Percentiles rank a stretch among this genome's conserved stretches.
Evolutionary conservation across 2,329 filamentous ascomycete species (phyloP).

Genomic region (Xylaria sp.): DNA sequence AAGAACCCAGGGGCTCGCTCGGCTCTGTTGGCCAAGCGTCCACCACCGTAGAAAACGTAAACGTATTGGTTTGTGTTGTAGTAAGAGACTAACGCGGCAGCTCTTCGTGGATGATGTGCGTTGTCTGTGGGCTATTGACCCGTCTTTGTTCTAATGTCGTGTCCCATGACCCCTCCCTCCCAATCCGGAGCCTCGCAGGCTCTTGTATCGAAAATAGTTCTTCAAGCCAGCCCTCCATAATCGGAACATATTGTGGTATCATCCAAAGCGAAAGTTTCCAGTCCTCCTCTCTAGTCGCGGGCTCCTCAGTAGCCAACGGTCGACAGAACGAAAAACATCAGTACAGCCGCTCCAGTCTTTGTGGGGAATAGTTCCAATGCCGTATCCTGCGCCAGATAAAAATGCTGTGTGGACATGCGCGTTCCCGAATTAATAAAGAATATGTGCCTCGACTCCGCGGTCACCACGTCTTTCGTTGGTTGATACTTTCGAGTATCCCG

Average conservation of each 20-base stretch:
- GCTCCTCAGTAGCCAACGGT: conserved; percentile 40
- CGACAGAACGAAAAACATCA: conserved; percentile 42
- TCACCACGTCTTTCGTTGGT: conserved; percentile 41
- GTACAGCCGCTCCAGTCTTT: conserved; percentile 40
- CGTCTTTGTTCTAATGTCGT: conserved; percentile 46
- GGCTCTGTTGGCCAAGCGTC: conserved; percentile 42
- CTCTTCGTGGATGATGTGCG: conserved; percentile 35
- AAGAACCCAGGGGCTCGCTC: conserved; percentile 43
- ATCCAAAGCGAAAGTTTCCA: conserved; percentile 51
- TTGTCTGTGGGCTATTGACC: conserved; percentile 46
- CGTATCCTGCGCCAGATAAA: conserved; percentile 49
- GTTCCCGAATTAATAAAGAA: conserved; percentile 26
- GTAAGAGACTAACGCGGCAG: conserved; percentile 35
- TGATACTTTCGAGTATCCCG: conserved; percentile 45
- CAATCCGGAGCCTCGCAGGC: conserved; percentile 34
- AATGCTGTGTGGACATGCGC: conserved; percentile 45
- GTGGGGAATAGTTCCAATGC: conserved; percentile 31
- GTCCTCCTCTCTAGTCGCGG: conserved; percentile 43
- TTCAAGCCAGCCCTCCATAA: conserved; percentile 34
- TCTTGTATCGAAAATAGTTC: conserved; percentile 41
- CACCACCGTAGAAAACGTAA: conserved; percentile 48
- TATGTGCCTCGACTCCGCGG: conserved; percentile 40
- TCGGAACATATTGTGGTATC: conserved; percentile 48
- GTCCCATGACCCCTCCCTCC: conserved; percentile 37
- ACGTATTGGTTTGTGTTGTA: conserved; percentile 31